Conservation (phyloP, 2,329 filamentous ascomycete species). For the Allantophomopsis lycopodina region DNA sequence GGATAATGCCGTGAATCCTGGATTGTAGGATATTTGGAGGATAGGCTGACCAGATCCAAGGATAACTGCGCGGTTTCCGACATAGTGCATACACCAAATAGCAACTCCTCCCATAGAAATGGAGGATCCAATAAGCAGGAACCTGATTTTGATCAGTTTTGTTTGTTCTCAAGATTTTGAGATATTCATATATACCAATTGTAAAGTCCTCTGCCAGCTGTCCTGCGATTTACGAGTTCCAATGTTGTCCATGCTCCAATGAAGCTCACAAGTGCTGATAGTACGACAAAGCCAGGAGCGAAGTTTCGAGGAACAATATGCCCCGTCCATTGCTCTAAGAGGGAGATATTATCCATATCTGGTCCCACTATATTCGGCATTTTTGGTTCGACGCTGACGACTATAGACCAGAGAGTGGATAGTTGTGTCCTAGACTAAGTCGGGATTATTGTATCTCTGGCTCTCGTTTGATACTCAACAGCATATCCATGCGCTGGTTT, state of each 20-base stretch:
- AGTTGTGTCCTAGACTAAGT: too few species aligned
- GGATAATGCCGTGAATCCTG: slow-evolving; percentile 59
- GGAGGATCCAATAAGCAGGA: slow-evolving; percentile 48
- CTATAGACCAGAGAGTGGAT: too few species aligned
- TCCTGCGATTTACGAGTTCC: slow-evolving; percentile 67
- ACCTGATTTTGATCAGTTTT: slow-evolving; percentile 23
- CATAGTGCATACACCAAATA: slow-evolving; percentile 72
- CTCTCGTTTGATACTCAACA: too few species aligned
- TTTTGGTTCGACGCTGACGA: too few species aligned
- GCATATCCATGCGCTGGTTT: too few species aligned
- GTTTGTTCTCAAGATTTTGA: not conserved
- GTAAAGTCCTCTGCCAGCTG: slow-evolving; percentile 50
- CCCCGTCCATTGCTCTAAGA: slow-evolving; percentile 15
- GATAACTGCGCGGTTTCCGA: slow-evolving; percentile 68
- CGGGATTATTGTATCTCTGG: too few species aligned
- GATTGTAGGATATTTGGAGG: slow-evolving; percentile 62
- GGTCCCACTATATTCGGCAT: too few species aligned
- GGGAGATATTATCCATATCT: slow-evolving; percentile 1
- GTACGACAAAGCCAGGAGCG: slow-evolving; percentile 47
- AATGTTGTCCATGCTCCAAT: slow-evolving; percentile 67
- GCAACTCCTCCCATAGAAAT: slow-evolving; percentile 62
- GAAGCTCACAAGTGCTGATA: slow-evolving; percentile 58
- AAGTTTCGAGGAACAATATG: slow-evolving; percentile 33
- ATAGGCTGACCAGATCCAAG: slow-evolving; percentile 46
- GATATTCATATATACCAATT: slow-evolving; percentile 42